These are phyloP conservation scores for Hypoxylon sp. DNA, from an alignment of 2,329 filamentous ascomycete genomes.

Conservation along the genomic window DNA sequence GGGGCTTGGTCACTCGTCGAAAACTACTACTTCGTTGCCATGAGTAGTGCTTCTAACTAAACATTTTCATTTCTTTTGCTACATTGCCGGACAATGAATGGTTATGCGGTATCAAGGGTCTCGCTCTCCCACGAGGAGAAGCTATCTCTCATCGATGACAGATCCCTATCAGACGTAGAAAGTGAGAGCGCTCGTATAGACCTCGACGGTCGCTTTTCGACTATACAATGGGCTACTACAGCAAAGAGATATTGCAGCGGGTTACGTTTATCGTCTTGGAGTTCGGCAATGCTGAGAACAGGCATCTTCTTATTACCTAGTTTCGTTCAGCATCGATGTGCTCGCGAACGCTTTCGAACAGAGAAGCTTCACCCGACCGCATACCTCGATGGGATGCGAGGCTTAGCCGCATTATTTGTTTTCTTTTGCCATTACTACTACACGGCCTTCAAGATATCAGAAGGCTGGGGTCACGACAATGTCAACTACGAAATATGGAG, in stretches of 20 bases:
- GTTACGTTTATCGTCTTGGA: conserved; percentile 57
- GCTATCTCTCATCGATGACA: conserved; percentile 62
- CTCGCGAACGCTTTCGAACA: conserved; percentile 59
- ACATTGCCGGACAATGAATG: conserved; percentile 60
- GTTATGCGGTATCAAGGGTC: conserved; percentile 55
- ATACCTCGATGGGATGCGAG: conserved; percentile 72
- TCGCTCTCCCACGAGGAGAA: conserved; percentile 62
- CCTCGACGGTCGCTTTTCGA: conserved; percentile 55
- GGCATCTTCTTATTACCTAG: conserved; percentile 67
- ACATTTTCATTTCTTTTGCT: conserved; percentile 36
- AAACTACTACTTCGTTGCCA: conserved; percentile 31
- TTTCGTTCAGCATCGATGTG: conserved; percentile 64
- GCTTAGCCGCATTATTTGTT: conserved; percentile 69
- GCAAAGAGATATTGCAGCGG: conserved; percentile 51
- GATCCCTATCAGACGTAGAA: conserved; percentile 61
- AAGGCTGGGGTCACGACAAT: conserved; percentile 64
- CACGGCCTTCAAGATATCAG: conserved; percentile 66
- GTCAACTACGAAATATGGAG: conserved; percentile 65
- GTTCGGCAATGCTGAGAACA: conserved; percentile 57
- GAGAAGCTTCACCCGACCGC: conserved; percentile 66
- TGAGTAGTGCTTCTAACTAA: conserved; percentile 25
- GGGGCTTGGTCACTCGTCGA: conserved; percentile 32
- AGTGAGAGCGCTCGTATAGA: conserved; percentile 60
- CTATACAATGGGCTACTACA: conserved; percentile 54
- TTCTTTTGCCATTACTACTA: conserved; percentile 72